Conservation (phyloP, 495 filamentous ascomycete genomes). For the Lasiosphaeria ovina region DNA sequence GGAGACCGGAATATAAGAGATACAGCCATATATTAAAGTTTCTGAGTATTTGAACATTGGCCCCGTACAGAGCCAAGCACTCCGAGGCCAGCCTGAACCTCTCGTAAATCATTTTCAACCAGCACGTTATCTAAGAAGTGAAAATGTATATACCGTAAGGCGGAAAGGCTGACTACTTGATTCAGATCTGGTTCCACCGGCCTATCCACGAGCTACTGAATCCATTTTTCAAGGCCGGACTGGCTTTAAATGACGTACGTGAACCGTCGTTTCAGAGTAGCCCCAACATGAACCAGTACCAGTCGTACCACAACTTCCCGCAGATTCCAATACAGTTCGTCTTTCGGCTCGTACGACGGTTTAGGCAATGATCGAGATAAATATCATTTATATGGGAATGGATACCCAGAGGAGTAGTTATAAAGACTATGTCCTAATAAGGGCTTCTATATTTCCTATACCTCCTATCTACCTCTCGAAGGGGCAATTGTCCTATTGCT, state of each 20-base stretch:
- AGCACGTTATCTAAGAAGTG: neutral
- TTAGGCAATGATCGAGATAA: no score
- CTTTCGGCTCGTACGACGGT: constrained; percentile 2
- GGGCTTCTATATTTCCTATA: no score
- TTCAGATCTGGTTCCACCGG: constrained; percentile 3
- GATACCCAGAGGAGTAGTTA: no score
- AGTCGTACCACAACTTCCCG: constrained; percentile 7
- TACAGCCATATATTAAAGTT: constrained; percentile 4
- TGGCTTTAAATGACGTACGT: constrained; percentile 3
- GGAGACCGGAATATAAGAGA: neutral
- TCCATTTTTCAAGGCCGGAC: constrained; percentile 4
- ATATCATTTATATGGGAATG: no score
- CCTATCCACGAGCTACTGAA: constrained; percentile 2
- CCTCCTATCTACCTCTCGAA: no score
- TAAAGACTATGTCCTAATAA: no score
- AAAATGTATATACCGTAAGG: neutral
- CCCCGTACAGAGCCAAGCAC: constrained; percentile 5
- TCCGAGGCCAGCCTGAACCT: constrained; percentile 2
- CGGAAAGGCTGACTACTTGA: neutral
- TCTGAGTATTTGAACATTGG: constrained; percentile 2
- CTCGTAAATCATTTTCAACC: neutral
- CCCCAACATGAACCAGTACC: neutral
- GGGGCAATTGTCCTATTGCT: no score
- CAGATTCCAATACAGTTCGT: constrained; percentile 8
- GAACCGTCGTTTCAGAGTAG: neutral